Percentiles rank a stretch among this genome's conserved stretches.
Evolutionary conservation across 2,329 filamentous ascomycete genomes (phyloP).

Genomic region (Grosmannia serpens): DNA sequence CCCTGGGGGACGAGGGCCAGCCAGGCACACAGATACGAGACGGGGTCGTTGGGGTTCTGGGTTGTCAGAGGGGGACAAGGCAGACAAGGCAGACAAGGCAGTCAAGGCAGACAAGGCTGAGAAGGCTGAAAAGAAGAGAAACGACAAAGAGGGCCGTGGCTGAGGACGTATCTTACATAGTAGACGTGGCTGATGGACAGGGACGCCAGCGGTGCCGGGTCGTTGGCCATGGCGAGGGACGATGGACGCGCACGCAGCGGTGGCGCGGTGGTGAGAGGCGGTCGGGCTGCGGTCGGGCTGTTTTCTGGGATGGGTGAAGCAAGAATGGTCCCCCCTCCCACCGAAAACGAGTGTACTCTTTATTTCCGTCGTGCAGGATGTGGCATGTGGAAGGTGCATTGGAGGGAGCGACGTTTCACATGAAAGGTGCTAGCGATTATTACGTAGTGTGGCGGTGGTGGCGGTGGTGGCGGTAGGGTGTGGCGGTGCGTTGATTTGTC

Average conservation of each 20-base stretch:
- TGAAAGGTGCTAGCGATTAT: too few species aligned
- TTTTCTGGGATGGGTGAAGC: too few species aligned
- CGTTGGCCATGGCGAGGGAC: conserved; percentile 22
- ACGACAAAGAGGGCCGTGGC: too few species aligned
- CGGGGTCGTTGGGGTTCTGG: conserved; percentile 71
- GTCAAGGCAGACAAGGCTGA: too few species aligned
- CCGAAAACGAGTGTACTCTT: too few species aligned
- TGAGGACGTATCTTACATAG: conserved; percentile 53
- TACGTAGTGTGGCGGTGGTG: background rate
- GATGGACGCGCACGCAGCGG: background rate
- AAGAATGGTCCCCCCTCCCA: too few species aligned
- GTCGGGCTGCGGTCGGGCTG: background rate
- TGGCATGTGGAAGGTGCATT: too few species aligned
- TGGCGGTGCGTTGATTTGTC: too few species aligned
- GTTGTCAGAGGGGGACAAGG: background rate
- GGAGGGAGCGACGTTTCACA: too few species aligned
- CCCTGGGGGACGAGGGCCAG: conserved; percentile 89
- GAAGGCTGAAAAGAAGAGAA: background rate
- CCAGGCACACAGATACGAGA: conserved; percentile 86
- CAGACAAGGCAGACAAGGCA: background rate
- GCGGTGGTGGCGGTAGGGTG: background rate
- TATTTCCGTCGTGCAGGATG: too few species aligned
- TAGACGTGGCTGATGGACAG: conserved; percentile 92
- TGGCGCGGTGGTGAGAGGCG: background rate
- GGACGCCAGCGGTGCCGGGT: conserved; percentile 57